Percentiles rank a stretch among this genome's conserved stretches.
Conservation (phyloP, 768 basidiomycete genomes). For the Mycena indigotica region DNA sequence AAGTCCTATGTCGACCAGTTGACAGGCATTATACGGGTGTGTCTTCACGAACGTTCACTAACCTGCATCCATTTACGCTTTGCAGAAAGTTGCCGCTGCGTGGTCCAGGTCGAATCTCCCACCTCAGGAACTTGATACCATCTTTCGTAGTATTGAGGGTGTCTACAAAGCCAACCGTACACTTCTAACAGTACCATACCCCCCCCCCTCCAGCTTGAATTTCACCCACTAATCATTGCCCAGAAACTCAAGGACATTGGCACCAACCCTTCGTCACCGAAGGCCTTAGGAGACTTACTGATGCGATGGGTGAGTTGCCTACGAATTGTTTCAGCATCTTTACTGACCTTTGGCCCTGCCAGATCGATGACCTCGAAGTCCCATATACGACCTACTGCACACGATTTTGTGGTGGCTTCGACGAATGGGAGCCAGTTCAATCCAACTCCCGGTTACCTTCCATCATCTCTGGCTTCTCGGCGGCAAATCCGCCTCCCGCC, state of each 20-base stretch:
- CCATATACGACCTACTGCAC: slow-evolving; percentile 84
- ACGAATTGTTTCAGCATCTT: slow-evolving; percentile 7
- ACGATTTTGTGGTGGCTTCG: slow-evolving; percentile 76
- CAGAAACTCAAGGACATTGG: slow-evolving; percentile 96
- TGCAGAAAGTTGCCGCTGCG: slow-evolving; percentile 93
- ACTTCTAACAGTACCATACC: slow-evolving; percentile 64
- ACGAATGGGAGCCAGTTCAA: slow-evolving; percentile 78
- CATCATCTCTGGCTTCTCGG: slow-evolving; percentile 72
- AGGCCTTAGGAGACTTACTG: slow-evolving; percentile 90
- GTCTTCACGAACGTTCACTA: slow-evolving; percentile 33
- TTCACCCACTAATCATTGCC: slow-evolving; percentile 9
- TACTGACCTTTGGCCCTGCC: slow-evolving; percentile 22
- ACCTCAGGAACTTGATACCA: slow-evolving; percentile 84
- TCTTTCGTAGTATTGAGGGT: slow-evolving; percentile 92
- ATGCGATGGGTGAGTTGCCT: slow-evolving; percentile 87
- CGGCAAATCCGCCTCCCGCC: slow-evolving; percentile 58
- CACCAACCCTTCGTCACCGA: slow-evolving; percentile 87
- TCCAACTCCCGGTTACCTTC: slow-evolving; percentile 70
- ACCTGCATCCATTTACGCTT: slow-evolving; percentile 16
- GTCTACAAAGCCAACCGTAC: slow-evolving; percentile 90
- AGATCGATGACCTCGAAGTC: slow-evolving; percentile 90
- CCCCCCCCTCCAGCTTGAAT: neutral
- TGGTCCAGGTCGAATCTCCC: slow-evolving; percentile 97
- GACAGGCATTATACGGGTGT: slow-evolving; percentile 85
- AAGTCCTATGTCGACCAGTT: slow-evolving; percentile 89